phyloP scores from a whole-genome alignment of 257 asterid genomes.

The Fraxinus anomala region DNA sequence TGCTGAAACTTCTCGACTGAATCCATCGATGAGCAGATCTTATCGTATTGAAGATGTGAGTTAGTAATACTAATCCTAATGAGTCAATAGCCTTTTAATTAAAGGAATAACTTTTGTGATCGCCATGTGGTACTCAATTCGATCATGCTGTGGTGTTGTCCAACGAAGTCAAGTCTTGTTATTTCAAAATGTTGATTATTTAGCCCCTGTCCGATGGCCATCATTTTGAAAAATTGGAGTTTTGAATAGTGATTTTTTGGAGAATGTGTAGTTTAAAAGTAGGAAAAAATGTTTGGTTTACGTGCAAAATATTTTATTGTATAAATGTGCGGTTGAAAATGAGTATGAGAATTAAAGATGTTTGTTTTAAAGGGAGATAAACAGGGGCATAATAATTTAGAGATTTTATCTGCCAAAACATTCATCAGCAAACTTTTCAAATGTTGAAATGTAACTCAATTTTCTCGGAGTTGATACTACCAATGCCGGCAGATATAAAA shows the following conservation, averaged over 20 bases:
- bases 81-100: conserved; percentile 5
- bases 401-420: background rate
- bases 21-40: conserved; percentile 44
- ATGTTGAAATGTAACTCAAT: background rate
- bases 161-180: background rate
- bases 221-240: no score
- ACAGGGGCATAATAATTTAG: background rate
- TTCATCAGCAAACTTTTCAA: background rate
- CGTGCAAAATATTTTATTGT: no score
- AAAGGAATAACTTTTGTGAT: background rate
- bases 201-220: no score
- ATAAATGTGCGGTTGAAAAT: no score
- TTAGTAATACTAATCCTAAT: conserved; percentile 21
- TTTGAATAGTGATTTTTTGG: no score
- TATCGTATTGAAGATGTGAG: conserved; percentile 55
- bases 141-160: background rate
- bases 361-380: no score
- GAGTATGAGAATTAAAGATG: no score
- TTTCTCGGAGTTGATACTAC: background rate
- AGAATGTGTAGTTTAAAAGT: no score
- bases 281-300: no score
- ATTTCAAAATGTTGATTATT: conserved; percentile 3
- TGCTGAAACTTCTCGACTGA: conserved; percentile 45
- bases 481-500: background rate
- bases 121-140: background rate